phyloP scores from a whole-genome alignment of 2,329 filamentous ascomycete genomes.

The Xylogone sp. region DNA sequence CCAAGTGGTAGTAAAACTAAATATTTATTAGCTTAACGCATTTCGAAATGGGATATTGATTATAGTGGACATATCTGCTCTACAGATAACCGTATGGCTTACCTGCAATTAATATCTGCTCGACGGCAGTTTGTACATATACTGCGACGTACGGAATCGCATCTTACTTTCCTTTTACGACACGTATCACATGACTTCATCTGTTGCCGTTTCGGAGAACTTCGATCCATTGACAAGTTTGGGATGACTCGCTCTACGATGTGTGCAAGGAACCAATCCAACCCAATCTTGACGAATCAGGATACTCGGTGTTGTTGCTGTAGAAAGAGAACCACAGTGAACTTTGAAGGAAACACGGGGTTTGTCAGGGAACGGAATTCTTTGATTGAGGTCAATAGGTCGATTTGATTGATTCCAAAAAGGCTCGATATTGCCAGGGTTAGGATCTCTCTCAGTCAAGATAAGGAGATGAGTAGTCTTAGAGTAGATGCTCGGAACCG shows the following conservation, averaged over 20 bases:
- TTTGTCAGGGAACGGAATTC: too few species aligned
- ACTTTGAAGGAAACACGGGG: too few species aligned
- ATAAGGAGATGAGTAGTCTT: too few species aligned
- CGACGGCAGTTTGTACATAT: conserved; percentile 9
- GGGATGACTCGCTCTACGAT: not conserved
- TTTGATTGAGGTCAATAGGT: too few species aligned
- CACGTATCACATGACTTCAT: conserved; percentile 10
- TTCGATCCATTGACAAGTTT: not conserved
- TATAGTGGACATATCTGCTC: not conserved
- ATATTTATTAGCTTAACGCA: not conserved
- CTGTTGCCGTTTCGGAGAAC: not conserved
- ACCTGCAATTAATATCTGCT: conserved; percentile 9
- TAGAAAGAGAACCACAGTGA: too few species aligned
- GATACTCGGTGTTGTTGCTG: too few species aligned
- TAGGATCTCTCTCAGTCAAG: too few species aligned
- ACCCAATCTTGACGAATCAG: too few species aligned
- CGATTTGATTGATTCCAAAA: too few species aligned
- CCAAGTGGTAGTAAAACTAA: not conserved
- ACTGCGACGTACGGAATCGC: conserved; percentile 6
- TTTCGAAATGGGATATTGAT: not conserved
- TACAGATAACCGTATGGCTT: not conserved
- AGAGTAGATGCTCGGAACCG: not conserved
- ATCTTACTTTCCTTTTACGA: conserved; percentile 14
- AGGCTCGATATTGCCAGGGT: not conserved
- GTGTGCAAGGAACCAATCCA: too few species aligned